Evolutionary conservation across 2,329 filamentous ascomycete species (phyloP), one percentile per base, ranked within the genome.

Genomic region (Setomelanomma holmii): DNA sequence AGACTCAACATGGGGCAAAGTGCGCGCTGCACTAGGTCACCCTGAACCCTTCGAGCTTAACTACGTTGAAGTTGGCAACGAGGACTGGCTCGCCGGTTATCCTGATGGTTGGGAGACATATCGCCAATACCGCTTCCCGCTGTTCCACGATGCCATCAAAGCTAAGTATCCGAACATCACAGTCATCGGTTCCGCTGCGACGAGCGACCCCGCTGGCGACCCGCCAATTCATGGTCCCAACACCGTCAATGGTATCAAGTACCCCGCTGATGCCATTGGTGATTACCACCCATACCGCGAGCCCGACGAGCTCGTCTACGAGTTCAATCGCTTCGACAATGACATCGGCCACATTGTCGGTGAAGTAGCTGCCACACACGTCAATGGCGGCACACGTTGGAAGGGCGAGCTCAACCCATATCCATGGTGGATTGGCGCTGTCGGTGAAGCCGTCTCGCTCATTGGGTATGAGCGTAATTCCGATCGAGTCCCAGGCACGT

Each of bases 381-480:
- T 64, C 24, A 71, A 73, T 48, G 69, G 68, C 11, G 69, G 54
- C 0, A 53, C 54, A 27, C 58, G 65, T 49, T 73, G 69, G 70
- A 47, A 61, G 1, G 66, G 63, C 4, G 30, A 49, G 5, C 44
- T 71, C 5, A 60, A 64, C 53, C 57, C 48, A 12, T 69, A 64
- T 44, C 61, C 67, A 10, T 75, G 64, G 65, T 70, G 72, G 84
- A 82, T 84, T 43, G 86, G 84, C 21, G 78, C 82, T 7, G 83
- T 89, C 2, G 82, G 81, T 12, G 87, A 89, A 67, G 86, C 85
- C 20, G 79, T 89, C n/a, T 86, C 82, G 49, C 76, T 89, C 14
- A 79, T 89, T 55, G 84, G 86, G 16, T 83, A 84, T 23, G 87
- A 89, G 77, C 79, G 86, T 49, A 89, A 89, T 71, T 78, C 80